Conservation (phyloP, 139 green algal genomes). For the Tetratostichococcus sp. region DNA sequence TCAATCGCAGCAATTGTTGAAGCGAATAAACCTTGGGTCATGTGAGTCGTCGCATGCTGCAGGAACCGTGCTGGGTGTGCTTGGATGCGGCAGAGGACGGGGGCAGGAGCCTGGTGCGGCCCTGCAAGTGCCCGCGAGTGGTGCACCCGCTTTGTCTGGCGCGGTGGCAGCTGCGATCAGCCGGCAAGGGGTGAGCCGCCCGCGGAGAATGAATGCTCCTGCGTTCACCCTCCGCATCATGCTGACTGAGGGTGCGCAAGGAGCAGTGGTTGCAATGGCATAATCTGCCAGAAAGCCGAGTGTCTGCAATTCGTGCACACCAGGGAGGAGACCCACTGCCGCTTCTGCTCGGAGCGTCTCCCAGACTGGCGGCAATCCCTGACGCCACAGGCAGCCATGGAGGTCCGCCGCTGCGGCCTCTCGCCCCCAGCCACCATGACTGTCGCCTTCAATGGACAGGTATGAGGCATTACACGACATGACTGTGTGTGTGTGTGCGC, state of each 20-base stretch:
- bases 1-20: too few species aligned
- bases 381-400: constrained; percentile 14
- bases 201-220: too few species aligned
- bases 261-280: too few species aligned
- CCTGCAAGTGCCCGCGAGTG: constrained; percentile 69
- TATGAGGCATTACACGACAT: neutral
- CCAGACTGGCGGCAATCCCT: constrained; percentile 40
- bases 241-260: too few species aligned
- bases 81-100: constrained; percentile 39
- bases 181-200: constrained; percentile 59
- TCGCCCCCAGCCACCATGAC: constrained; percentile 27
- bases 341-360: constrained; percentile 35
- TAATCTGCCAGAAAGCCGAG: too few species aligned
- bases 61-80: constrained; percentile 78
- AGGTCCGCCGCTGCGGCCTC: neutral
- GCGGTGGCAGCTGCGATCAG: constrained; percentile 81
- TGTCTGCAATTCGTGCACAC: neutral
- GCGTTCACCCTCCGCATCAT: too few species aligned
- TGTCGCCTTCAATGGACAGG: constrained; percentile 36
- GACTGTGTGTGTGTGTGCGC: too few species aligned
- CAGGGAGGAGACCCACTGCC: constrained; percentile 37
- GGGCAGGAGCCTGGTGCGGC: constrained; percentile 32
- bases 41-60: too few species aligned
- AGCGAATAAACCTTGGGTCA: too few species aligned
- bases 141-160: constrained; percentile 67